phyloP scores from a whole-genome alignment of 768 basidiomycete species.

The Sporobolomyces phaffii region DNA sequence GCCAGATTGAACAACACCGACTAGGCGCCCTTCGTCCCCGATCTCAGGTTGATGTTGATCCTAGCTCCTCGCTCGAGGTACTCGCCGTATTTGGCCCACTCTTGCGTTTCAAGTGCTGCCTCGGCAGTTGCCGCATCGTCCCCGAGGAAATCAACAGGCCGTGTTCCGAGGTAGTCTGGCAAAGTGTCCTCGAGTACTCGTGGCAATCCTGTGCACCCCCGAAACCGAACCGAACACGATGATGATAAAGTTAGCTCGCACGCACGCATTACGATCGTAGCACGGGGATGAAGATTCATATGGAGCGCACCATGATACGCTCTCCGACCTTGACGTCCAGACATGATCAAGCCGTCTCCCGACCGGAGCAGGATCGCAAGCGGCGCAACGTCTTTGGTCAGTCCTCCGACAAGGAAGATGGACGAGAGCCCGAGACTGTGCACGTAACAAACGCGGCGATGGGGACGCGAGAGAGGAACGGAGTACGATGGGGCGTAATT shows the following conservation, averaged over 20 bases:
- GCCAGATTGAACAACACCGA: too few relatives aligned
- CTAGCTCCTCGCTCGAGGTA: slow-evolving; percentile 61
- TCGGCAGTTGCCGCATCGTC: not conserved
- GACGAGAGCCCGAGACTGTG: slow-evolving; percentile 78
- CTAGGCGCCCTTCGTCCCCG: slow-evolving; percentile 48
- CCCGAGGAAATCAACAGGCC: too few relatives aligned
- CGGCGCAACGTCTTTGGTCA: slow-evolving; percentile 69
- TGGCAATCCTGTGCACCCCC: slow-evolving; percentile 74
- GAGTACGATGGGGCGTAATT: too few relatives aligned
- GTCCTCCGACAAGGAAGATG: slow-evolving; percentile 80
- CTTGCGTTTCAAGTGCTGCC: slow-evolving; percentile 44
- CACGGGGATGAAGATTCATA: slow-evolving; percentile 59
- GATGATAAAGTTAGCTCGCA: slow-evolving; percentile 42
- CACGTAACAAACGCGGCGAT: too few relatives aligned
- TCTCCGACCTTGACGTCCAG: slow-evolving; percentile 71
- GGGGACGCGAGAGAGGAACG: not conserved
- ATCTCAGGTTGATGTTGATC: slow-evolving; percentile 87
- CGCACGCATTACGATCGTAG: slow-evolving; percentile 41
- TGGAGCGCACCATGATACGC: slow-evolving; percentile 79
- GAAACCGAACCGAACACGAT: too few relatives aligned
- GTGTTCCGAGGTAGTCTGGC: slow-evolving; percentile 54
- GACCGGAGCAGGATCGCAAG: slow-evolving; percentile 77
- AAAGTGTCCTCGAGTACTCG: slow-evolving; percentile 75
- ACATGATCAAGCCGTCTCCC: slow-evolving; percentile 90
- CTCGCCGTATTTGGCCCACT: slow-evolving; percentile 57